A percentile compares a stretch with the other conserved stretches of the same genome.
These are phyloP conservation scores for Athelia sp. DNA, from an alignment of 1,284 basidiomycete species.

Conservation along the genomic window DNA sequence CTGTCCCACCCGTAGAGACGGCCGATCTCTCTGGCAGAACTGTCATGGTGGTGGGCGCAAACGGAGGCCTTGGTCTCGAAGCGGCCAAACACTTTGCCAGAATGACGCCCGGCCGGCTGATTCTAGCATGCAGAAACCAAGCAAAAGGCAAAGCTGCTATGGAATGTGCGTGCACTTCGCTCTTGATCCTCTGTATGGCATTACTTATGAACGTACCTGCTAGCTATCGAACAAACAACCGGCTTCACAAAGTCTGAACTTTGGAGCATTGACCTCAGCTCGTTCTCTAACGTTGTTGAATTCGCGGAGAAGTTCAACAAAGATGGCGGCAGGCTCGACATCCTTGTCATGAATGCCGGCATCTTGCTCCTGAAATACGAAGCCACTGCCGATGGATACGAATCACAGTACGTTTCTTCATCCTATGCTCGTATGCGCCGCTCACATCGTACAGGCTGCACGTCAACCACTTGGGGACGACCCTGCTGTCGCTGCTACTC, in stretches of 20 bases:
- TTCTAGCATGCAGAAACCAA: too few species aligned
- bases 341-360: constrained; percentile 35
- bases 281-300: constrained; percentile 31
- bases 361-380: constrained; percentile 14
- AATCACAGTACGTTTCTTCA: constrained; percentile 27
- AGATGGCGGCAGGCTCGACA: constrained; percentile 32
- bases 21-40: too few species aligned
- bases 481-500: constrained; percentile 34
- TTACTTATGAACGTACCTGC: too few species aligned
- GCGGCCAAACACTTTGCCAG: too few species aligned
- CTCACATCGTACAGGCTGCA: constrained; percentile 28
- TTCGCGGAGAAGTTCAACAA: constrained; percentile 31
- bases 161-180: too few species aligned
- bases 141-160: too few species aligned
- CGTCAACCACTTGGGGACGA: constrained; percentile 34
- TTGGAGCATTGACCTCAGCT: constrained; percentile 32
- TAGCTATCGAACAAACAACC: constrained; percentile 27
- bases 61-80: too few species aligned
- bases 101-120: too few species aligned
- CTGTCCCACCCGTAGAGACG: too few species aligned
- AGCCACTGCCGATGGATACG: constrained; percentile 32
- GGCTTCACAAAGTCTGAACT: constrained; percentile 25
- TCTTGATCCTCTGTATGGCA: too few species aligned
- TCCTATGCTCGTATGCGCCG: constrained; percentile 1
- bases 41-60: too few species aligned